phyloP scores from a whole-genome alignment of 352 stramenopile species.

The Globisporangium heterothallicum region DNA sequence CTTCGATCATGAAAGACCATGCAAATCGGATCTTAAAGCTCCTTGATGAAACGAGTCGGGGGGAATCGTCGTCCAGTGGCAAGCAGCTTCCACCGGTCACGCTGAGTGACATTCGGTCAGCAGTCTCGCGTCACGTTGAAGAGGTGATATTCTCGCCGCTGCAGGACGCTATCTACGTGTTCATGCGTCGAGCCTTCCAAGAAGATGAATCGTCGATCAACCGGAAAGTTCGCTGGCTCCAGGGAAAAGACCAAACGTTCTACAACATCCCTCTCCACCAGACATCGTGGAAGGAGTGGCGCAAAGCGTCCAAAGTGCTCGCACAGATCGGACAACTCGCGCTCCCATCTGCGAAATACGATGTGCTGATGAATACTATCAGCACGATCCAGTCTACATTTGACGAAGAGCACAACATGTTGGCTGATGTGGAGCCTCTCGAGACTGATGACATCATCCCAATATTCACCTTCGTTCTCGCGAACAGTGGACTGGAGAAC shows the following conservation, averaged over 20 bases:
- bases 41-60: conserved; percentile 40
- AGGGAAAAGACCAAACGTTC: conserved; percentile 88
- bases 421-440: conserved; percentile 44
- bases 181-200: conserved; percentile 56
- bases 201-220: conserved; percentile 79
- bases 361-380: conserved; percentile 68
- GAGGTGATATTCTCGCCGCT: conserved; percentile 70
- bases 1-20: conserved; percentile 62
- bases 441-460: conserved; percentile 85
- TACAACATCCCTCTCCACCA: conserved; percentile 84
- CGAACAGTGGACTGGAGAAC: conserved; percentile 83
- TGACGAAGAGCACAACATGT: conserved; percentile 61
- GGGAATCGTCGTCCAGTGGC: conserved; percentile 15
- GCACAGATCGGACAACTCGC: conserved; percentile 44
- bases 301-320: conserved; percentile 64
- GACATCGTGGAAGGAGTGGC: conserved; percentile 83
- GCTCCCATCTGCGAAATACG: conserved; percentile 73
- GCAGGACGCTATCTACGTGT: conserved; percentile 50
- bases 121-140: conserved; percentile 78
- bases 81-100: conserved; percentile 28
- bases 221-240: conserved; percentile 82
- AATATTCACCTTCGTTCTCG: conserved; percentile 88
- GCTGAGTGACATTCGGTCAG: conserved; percentile 42
- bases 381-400: conserved; percentile 74
- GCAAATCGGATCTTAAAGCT: conserved; percentile 52